Conservation (phyloP, 768 basidiomycete genomes). For the Cystobasidiopsis lactophilus region DNA sequence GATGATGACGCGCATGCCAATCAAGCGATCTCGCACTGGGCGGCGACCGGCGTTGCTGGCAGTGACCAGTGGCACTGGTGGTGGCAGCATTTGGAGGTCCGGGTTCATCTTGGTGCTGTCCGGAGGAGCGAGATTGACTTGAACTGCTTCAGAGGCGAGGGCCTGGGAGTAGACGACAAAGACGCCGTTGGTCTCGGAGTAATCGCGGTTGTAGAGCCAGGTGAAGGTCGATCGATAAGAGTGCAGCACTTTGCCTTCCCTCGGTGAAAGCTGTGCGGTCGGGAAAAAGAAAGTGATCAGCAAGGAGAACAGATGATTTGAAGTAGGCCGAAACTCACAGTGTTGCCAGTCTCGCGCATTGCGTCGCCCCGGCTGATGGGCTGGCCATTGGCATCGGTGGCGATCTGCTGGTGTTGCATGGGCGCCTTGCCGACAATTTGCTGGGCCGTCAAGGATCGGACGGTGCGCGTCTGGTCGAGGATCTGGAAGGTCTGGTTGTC, state of each 20-base stretch:
- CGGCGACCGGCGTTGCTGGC: constrained; percentile 3
- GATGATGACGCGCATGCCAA: constrained; percentile 50
- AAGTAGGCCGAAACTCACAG: constrained; percentile 35
- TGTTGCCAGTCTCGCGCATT: constrained; percentile 75
- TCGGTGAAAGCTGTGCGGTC: constrained; percentile 30
- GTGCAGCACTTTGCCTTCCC: constrained; percentile 76
- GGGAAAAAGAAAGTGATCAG: background rate
- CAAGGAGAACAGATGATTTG: background rate
- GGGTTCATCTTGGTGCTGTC: constrained; percentile 60
- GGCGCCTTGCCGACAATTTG: constrained; percentile 71
- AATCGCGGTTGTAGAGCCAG: constrained; percentile 80
- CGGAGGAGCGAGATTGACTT: constrained; percentile 33
- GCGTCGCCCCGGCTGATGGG: constrained; percentile 72
- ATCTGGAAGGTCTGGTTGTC: constrained; percentile 91
- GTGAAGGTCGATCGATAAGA: constrained; percentile 85
- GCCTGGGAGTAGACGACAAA: constrained; percentile 75
- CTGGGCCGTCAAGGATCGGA: constrained; percentile 70
- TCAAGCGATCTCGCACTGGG: constrained; percentile 5
- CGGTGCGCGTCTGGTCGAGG: constrained; percentile 77
- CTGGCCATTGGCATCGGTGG: constrained; percentile 69
- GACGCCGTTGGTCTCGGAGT: constrained; percentile 73
- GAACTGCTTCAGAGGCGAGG: constrained; percentile 65
- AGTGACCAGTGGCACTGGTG: constrained; percentile 33
- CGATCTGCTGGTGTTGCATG: constrained; percentile 58
- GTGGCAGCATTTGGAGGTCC: constrained; percentile 22